phyloP scores from a whole-genome alignment of 345 rosid genomes.

The Reutealis trisperma region DNA sequence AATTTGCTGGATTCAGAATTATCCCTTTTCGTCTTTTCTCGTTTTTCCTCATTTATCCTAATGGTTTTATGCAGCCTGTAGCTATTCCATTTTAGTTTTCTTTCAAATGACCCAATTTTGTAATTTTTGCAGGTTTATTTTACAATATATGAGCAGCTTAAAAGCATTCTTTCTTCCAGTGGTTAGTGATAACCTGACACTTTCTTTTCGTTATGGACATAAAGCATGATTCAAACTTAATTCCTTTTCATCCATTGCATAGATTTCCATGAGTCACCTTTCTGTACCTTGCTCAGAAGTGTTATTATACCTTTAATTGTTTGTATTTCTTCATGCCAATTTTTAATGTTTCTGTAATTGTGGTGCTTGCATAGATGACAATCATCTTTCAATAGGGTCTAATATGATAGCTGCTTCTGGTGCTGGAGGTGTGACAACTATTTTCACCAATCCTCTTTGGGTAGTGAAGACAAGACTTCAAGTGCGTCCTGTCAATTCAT shows the following conservation, averaged over 20 bases:
- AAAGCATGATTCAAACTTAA: background rate
- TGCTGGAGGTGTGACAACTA: conserved; percentile 83
- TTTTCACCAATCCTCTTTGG: conserved; percentile 88
- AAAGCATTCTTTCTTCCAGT: conserved; percentile 49
- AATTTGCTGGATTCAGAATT: too few species aligned
- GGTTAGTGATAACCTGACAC: conserved; percentile 45
- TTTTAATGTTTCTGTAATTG: background rate
- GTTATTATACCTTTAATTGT: background rate
- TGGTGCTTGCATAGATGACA: conserved; percentile 41
- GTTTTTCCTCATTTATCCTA: background rate
- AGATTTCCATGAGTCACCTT: conserved; percentile 1
- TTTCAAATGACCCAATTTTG: background rate
- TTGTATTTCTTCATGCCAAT: background rate
- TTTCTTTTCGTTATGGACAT: background rate
- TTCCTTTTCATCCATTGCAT: background rate
- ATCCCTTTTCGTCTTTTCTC: background rate
- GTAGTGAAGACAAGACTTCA: conserved; percentile 94
- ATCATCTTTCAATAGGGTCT: conserved; percentile 65
- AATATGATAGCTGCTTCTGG: conserved; percentile 85
- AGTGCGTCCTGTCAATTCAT: conserved; percentile 35
- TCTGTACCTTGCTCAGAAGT: background rate
- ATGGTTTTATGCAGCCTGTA: background rate
- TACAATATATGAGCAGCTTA: conserved; percentile 80
- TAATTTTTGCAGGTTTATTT: conserved; percentile 66
- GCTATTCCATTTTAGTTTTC: conserved; percentile 11